Evolutionary conservation across 352 stramenopile species (phyloP).

Genomic region (Phytophthora kernoviae): DNA sequence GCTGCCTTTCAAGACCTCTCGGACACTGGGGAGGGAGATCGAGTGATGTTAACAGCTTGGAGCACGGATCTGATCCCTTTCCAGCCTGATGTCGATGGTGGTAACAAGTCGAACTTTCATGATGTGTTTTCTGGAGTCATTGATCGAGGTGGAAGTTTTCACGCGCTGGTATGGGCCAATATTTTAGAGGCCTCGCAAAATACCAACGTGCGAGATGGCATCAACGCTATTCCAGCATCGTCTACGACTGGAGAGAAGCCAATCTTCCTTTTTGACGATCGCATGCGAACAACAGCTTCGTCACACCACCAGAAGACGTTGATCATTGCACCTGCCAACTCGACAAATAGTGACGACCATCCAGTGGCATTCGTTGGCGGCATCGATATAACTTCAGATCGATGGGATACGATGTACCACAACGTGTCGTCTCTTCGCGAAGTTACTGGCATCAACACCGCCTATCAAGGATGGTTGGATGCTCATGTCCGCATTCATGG

Average conservation of each 20-base stretch:
- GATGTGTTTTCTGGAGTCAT: slow-evolving; percentile 29
- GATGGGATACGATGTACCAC: slow-evolving; percentile 61
- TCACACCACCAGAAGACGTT: slow-evolving; percentile 63
- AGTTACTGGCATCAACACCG: slow-evolving; percentile 27
- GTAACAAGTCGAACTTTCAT: slow-evolving; percentile 25
- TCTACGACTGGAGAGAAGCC: not conserved
- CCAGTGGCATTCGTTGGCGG: slow-evolving; percentile 49
- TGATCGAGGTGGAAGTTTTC: slow-evolving; percentile 29
- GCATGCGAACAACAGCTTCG: slow-evolving; percentile 29
- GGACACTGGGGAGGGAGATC: slow-evolving; percentile 4
- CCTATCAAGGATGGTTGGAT: slow-evolving; percentile 58
- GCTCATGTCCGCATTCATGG: slow-evolving; percentile 48
- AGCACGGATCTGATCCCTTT: slow-evolving; percentile 44
- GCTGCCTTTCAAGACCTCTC: slow-evolving; percentile 37
- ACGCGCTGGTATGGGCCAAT: slow-evolving; percentile 53
- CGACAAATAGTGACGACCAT: slow-evolving; percentile 9
- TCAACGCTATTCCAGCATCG: slow-evolving; percentile 28
- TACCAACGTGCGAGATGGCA: slow-evolving; percentile 30
- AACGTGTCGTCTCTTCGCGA: slow-evolving; percentile 42
- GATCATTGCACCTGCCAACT: slow-evolving; percentile 18
- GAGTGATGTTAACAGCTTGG: slow-evolving; percentile 46
- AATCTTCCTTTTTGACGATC: slow-evolving; percentile 58
- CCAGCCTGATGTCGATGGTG: slow-evolving; percentile 7
- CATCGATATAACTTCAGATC: slow-evolving; percentile 52
- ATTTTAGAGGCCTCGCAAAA: slow-evolving; percentile 39